phyloP scores from a whole-genome alignment of 768 basidiomycete species.

The Kockovaella imperatae region DNA sequence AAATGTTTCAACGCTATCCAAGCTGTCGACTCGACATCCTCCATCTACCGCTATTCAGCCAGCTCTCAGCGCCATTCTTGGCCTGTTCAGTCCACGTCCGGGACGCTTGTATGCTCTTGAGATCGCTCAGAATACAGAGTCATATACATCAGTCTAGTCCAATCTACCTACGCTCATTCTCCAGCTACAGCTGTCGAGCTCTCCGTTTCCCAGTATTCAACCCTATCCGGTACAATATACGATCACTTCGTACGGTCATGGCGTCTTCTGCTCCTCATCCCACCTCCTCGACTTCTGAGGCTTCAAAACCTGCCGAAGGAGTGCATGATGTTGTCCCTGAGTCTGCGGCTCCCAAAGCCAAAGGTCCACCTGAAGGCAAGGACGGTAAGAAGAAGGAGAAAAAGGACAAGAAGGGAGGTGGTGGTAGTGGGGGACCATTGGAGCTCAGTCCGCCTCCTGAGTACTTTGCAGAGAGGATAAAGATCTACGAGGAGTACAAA shows the following conservation, averaged over 20 bases:
- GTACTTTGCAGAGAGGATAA: constrained; percentile 82
- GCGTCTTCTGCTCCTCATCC: constrained; percentile 44
- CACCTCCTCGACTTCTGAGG: constrained; percentile 34
- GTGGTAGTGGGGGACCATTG: constrained; percentile 25
- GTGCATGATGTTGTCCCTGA: constrained; percentile 17
- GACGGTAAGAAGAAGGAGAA: constrained; percentile 35
- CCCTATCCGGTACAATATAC: constrained; percentile 2
- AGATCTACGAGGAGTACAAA: constrained; percentile 80
- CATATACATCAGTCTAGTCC: too few relatives aligned
- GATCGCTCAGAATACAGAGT: too few relatives aligned
- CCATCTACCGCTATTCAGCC: too few relatives aligned
- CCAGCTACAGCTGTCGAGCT: neutral
- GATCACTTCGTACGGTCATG: too few relatives aligned
- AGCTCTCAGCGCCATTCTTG: too few relatives aligned
- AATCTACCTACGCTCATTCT: too few relatives aligned
- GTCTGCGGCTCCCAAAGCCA: constrained; percentile 12
- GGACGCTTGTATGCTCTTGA: too few relatives aligned
- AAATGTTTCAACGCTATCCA: too few relatives aligned
- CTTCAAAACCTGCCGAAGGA: constrained; percentile 26
- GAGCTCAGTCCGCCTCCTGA: constrained; percentile 58
- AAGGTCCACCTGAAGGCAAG: constrained; percentile 10
- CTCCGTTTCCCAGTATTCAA: neutral
- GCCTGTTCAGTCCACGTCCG: too few relatives aligned
- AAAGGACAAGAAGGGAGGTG: constrained; percentile 35
- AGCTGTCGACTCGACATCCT: too few relatives aligned